Evolutionary conservation across 805 yeast genomes (phyloP).

Genomic region (Candida gorgasii): DNA sequence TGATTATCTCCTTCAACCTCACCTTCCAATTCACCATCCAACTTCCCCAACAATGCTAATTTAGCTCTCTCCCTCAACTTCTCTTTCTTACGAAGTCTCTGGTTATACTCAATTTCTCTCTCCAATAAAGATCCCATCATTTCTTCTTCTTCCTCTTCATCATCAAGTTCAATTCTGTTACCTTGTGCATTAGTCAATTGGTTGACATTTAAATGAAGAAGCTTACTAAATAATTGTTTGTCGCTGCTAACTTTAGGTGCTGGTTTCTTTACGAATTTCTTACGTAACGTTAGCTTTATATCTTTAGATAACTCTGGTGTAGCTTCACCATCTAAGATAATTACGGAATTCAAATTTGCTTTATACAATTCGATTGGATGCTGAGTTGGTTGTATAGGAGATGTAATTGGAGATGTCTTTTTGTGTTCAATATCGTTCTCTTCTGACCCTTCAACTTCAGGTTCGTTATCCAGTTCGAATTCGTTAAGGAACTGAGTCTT

Average conservation of each 20-base stretch:
- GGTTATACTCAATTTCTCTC: constrained; percentile 51
- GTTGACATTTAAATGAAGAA: constrained; percentile 31
- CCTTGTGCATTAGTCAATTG: constrained; percentile 35
- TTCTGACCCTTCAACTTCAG: background rate
- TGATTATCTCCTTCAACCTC: constrained; percentile 14
- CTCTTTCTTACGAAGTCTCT: constrained; percentile 46
- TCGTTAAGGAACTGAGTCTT: constrained; percentile 33
- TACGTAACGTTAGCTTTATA: constrained; percentile 10
- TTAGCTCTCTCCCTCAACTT: constrained; percentile 39
- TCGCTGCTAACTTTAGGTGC: constrained; percentile 1
- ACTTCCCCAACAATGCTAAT: constrained; percentile 27
- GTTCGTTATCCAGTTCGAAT: constrained; percentile 25
- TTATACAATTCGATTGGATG: constrained; percentile 40
- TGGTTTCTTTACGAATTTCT: constrained; percentile 11
- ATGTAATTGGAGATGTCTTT: constrained; percentile 11
- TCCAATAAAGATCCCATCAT: constrained; percentile 48
- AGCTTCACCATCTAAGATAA: constrained; percentile 11
- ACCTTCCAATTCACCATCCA: constrained; percentile 17
- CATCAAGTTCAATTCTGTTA: constrained; percentile 23
- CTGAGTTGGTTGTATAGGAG: constrained; percentile 14
- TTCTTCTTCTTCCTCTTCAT: constrained; percentile 44
- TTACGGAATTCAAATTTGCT: constrained; percentile 26
- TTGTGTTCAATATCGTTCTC: constrained; percentile 1
- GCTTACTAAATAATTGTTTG: constrained; percentile 11
- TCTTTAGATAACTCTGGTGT: constrained; percentile 15